Percentiles rank a stretch among this genome's conserved stretches.
Evolutionary conservation across 2,329 filamentous ascomycete species (phyloP).

Genomic region (Rhynchosporium agropyri): DNA sequence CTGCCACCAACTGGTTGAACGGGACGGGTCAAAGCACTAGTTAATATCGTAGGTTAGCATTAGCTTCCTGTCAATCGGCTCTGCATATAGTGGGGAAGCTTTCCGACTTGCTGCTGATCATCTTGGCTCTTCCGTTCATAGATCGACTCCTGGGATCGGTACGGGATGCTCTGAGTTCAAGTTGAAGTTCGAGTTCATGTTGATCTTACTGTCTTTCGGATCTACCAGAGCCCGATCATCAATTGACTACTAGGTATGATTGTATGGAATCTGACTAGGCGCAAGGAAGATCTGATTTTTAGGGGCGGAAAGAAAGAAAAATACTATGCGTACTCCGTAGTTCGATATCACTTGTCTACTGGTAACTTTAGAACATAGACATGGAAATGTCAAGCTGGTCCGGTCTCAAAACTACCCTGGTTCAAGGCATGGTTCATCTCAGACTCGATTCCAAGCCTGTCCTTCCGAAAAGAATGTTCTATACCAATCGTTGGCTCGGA

Average conservation of each 20-base stretch:
- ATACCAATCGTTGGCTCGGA: background rate
- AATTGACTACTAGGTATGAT: background rate
- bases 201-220: background rate
- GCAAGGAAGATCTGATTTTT: conserved; percentile 5
- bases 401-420: too few species aligned
- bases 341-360: background rate
- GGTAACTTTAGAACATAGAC: background rate
- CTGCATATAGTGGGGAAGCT: conserved; percentile 21
- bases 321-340: background rate
- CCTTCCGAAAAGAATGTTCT: background rate
- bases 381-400: background rate
- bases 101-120: conserved; percentile 24
- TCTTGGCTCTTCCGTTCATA: conserved; percentile 30
- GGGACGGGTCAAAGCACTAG: conserved; percentile 3
- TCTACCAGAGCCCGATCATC: background rate
- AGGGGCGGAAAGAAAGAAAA: background rate
- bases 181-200: conserved; percentile 13
- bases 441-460: background rate
- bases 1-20: background rate
- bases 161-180: conserved; percentile 8
- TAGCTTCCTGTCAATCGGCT: conserved; percentile 21
- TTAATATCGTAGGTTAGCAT: conserved; percentile 4
- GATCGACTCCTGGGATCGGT: conserved; percentile 10
- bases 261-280: background rate
- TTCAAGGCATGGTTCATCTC: background rate